Evolutionary conservation across 148 eudicot species (phyloP), one percentile per base, ranked within the genome.

Genomic region (Limonium bicolor): DNA sequence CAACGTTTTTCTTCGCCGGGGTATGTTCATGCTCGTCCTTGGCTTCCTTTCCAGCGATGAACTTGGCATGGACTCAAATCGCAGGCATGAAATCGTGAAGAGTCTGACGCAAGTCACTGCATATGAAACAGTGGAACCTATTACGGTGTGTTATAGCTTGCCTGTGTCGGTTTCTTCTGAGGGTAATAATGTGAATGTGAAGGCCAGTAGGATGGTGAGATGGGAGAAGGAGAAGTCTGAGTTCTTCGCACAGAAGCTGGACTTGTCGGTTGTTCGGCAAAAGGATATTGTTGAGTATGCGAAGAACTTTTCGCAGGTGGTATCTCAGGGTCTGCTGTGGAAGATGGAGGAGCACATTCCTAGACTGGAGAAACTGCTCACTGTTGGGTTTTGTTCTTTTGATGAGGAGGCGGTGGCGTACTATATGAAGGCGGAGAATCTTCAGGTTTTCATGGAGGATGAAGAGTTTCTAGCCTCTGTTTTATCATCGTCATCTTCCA

Each of bases 271-370:
- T 17, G 75, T 65, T 30, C 23, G 14, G 7, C n/a, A n/a, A n/a
- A 72, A 41, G 48, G 47, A 5, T 42, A 36, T 61, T 1, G 28
- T 82, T 3, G 80, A 82, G 34, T 72, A 66, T 54, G 86, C 77
- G 4, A 64, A 54, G 1, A 59, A 37, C 44, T 75, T 72, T 37
- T 46, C 80, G 27, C 49, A 72, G 62, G 83, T 56, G 1, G 44
- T 82, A 25, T 46, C 83, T 15, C 64, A 63, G 29, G 86, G 86
- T 25, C 8, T 82, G 49, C 27, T 82, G 20, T 78, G 80, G 79
- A 77, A 72, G 41, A 56, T 61, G 31, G 83, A 64, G 36, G 71
- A 63, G 20, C 46, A 48, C 16, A 47, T 71, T 5, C 38, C 34
- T 8, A 48, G 46, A 6, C 69, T 82, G 41, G 46, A 66, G 0